phyloP scores from a whole-genome alignment of 805 yeast species.

The Hanseniaspora thailandica region DNA sequence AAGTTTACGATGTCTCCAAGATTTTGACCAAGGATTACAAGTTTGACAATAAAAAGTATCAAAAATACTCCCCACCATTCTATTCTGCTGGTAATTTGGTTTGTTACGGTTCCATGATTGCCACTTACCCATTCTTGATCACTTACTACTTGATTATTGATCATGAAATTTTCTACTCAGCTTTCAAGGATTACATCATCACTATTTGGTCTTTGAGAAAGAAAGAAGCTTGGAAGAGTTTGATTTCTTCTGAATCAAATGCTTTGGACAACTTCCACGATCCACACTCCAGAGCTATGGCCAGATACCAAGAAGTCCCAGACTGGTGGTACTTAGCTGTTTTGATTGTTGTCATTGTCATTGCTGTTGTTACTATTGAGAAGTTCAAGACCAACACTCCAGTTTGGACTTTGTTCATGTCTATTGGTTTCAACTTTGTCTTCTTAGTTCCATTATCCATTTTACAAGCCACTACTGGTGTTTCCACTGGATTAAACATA shows the following conservation, averaged over 20 bases:
- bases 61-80: constrained; percentile 52
- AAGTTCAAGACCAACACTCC: constrained; percentile 47
- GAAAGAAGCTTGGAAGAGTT: constrained; percentile 20
- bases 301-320: constrained; percentile 49
- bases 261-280: constrained; percentile 31
- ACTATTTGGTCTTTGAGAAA: constrained; percentile 17
- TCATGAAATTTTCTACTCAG: constrained; percentile 31
- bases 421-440: constrained; percentile 40
- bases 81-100: constrained; percentile 52
- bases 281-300: constrained; percentile 48
- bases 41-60: constrained; percentile 37
- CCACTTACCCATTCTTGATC: constrained; percentile 45
- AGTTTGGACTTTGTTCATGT: constrained; percentile 51
- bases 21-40: constrained; percentile 35
- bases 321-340: constrained; percentile 43
- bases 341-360: constrained; percentile 35
- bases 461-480: constrained; percentile 46
- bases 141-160: constrained; percentile 39
- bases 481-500: constrained; percentile 45
- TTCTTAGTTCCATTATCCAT: constrained; percentile 50
- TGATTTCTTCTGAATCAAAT: constrained; percentile 26
- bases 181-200: constrained; percentile 27
- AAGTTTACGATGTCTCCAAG: constrained; percentile 36
- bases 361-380: constrained; percentile 29
- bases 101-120: constrained; percentile 45